Evolutionary conservation across 352 stramenopile genomes (phyloP), one percentile per base, ranked within the genome.

Genomic region (Pythium brachiatum): DNA sequence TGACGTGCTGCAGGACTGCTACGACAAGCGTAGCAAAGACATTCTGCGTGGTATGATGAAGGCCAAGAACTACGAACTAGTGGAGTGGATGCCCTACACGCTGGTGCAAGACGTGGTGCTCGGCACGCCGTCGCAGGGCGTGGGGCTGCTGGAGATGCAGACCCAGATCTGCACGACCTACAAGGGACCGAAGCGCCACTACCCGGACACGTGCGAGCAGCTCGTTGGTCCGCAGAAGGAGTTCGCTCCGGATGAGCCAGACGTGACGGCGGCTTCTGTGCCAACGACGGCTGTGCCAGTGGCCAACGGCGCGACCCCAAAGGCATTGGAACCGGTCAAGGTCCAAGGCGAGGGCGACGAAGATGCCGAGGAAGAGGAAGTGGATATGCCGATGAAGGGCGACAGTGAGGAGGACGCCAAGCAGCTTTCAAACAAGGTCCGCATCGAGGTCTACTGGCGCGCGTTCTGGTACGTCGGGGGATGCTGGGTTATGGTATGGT

Each of bases 51-150:
- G 82, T 72, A 84, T 94, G 72, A 88, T 91, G 65, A 69, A 69
- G 29, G 74, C 76, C 29, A 76, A 90, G 20, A 71, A 73, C 29
- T 70, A 72, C 18, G 66, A 76, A 29, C 74, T 60, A 13, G 73
- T 89, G 20, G 41, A 66, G 16, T 92, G 85, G 85, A 89, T 91
- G 81, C 85, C 85, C 38, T 92, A 90, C 59, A 91, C 80, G 2
- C 69, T 87, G 31, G 75, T 90, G 26, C 69, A 89, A 8, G 69
- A 79, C 25, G 70, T 74, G 16, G 74, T 92, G 38, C 63, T 94
- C 3, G 84, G 84, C 21, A 77, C 78, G 39, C 75, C 69, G 15
- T 82, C 75, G 1, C 59, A 81, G 55, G 84, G 79, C 25, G 81
- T 94, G n/a, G 62, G 76, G 1, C 50, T 92, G 39, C 73, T 75